Percentiles rank a stretch among this genome's conserved stretches.
phyloP scores from a whole-genome alignment of 257 asterid genomes.

The Ilex asprella region DNA sequence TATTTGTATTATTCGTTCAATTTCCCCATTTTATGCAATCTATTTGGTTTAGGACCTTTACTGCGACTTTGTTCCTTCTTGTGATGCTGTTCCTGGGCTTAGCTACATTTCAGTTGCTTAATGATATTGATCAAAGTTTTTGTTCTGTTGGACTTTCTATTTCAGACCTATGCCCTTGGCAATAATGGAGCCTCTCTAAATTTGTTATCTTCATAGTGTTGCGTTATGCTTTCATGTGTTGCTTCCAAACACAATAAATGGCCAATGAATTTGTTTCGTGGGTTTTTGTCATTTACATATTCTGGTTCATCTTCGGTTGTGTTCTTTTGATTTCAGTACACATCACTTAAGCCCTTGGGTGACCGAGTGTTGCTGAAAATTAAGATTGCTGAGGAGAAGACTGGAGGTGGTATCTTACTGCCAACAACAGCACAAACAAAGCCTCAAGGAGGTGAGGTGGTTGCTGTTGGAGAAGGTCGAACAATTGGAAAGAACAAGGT shows the following conservation, averaged over 20 bases:
- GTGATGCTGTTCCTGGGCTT: background rate
- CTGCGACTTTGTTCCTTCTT: background rate
- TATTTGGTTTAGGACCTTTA: background rate
- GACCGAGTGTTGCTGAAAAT: constrained; percentile 86
- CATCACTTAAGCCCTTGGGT: constrained; percentile 87
- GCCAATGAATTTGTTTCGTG: too few relatives aligned
- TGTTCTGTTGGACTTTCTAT: too few relatives aligned
- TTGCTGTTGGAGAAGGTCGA: constrained; percentile 94
- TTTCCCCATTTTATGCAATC: too few relatives aligned
- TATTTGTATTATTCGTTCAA: too few relatives aligned
- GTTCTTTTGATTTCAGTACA: constrained; percentile 43
- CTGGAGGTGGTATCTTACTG: constrained; percentile 78
- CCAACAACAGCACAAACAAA: constrained; percentile 69
- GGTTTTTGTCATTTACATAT: background rate
- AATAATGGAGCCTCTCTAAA: too few relatives aligned
- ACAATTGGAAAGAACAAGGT: constrained; percentile 68
- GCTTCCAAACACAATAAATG: too few relatives aligned
- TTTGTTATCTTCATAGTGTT: too few relatives aligned
- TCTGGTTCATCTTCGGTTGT: constrained; percentile 4
- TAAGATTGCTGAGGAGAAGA: constrained; percentile 74
- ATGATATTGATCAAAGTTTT: too few relatives aligned
- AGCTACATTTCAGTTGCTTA: too few relatives aligned
- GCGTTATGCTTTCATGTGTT: too few relatives aligned
- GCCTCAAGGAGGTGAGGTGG: constrained; percentile 86
- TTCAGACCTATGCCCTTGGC: too few relatives aligned